Conservation (phyloP, 305 asterid species). For the Fraxinus nigra region DNA sequence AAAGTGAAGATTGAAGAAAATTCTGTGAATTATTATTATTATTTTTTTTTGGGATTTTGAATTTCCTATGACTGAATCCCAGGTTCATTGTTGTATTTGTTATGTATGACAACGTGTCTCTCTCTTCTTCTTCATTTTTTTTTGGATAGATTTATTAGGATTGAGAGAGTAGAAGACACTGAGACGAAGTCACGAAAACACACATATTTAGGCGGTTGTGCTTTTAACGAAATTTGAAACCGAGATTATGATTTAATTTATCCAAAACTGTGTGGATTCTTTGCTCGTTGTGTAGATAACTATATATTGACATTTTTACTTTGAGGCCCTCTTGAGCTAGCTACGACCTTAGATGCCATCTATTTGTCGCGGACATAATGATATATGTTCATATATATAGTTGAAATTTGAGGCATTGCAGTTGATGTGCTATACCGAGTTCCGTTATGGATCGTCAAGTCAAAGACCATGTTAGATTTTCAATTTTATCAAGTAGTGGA, state of each 20-base stretch:
- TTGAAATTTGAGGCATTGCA: slow-evolving; percentile 12
- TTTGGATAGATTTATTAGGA: neutral
- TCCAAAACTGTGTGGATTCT: neutral
- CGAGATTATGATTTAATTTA: neutral
- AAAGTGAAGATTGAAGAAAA: slow-evolving; percentile 11
- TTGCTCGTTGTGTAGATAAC: neutral
- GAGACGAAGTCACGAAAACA: neutral
- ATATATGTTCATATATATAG: slow-evolving; percentile 1
- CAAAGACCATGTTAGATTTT: slow-evolving; percentile 43
- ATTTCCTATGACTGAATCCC: slow-evolving; percentile 24
- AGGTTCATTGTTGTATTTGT: slow-evolving; percentile 22
- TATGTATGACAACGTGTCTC: neutral
- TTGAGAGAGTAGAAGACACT: neutral
- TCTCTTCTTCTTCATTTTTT: neutral
- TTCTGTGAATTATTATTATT: neutral
- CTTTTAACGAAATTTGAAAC: neutral
- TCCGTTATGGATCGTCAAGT: slow-evolving; percentile 37
- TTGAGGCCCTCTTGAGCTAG: neutral
- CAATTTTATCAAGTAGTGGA: slow-evolving; percentile 37
- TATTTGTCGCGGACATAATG: neutral
- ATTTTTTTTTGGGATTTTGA: neutral
- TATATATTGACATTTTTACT: neutral
- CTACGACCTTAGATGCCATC: neutral
- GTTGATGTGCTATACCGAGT: slow-evolving; percentile 27
- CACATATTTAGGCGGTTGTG: neutral